Conservation (phyloP, 805 yeast species). For the Kuraishia ogatae region DNA sequence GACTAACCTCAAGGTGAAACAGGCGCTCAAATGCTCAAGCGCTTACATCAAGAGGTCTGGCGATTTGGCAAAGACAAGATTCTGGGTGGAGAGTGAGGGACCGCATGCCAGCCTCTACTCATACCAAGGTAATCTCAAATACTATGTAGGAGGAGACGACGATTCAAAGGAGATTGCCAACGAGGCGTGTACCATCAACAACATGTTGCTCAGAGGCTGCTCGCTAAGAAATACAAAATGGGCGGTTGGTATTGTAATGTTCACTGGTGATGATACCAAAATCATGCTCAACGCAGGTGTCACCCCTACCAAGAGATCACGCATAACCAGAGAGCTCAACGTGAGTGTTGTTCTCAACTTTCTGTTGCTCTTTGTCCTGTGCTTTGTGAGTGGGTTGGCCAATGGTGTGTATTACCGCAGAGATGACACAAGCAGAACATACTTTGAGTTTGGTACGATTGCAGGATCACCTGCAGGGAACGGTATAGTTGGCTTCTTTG, state of each 20-base stretch:
- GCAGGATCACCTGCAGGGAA: constrained; percentile 58
- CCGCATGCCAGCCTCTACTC: constrained; percentile 74
- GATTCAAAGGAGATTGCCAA: constrained; percentile 26
- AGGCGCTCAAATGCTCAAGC: constrained; percentile 54
- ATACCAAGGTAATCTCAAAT: constrained; percentile 64
- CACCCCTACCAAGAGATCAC: constrained; percentile 70
- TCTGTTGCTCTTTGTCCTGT: constrained; percentile 49
- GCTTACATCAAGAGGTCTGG: constrained; percentile 30
- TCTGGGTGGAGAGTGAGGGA: constrained; percentile 75
- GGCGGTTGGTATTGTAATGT: constrained; percentile 70
- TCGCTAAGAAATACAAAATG: constrained; percentile 74
- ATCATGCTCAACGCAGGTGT: constrained; percentile 75
- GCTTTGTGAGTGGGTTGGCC: constrained; percentile 61
- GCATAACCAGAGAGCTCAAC: constrained; percentile 67
- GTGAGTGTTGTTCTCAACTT: constrained; percentile 64
- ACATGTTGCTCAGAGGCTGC: constrained; percentile 67
- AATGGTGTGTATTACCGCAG: constrained; percentile 58
- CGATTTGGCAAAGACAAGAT: constrained; percentile 42
- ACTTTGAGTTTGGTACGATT: constrained; percentile 60
- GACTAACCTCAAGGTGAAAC: constrained; percentile 69
- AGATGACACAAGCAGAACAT: constrained; percentile 42
- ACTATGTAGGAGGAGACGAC: constrained; percentile 28
- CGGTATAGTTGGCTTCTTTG: constrained; percentile 68
- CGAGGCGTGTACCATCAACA: constrained; percentile 65
- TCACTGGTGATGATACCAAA: constrained; percentile 74